Evolutionary conservation across 305 asterid genomes (phyloP).

Genomic region (Fraxinus greggii): DNA sequence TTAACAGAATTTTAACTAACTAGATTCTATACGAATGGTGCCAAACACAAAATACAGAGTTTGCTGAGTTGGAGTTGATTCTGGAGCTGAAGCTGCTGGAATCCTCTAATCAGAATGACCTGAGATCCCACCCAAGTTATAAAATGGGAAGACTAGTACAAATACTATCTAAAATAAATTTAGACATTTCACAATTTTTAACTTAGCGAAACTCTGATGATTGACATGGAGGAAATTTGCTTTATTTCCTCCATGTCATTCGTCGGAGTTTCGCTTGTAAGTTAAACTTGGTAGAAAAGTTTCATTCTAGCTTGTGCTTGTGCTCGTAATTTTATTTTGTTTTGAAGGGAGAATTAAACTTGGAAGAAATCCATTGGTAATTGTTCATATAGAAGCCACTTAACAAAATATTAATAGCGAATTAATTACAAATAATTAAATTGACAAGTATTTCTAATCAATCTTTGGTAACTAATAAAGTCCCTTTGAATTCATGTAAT

Average conservation of each 20-base stretch:
- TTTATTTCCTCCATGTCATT: constrained; percentile 13
- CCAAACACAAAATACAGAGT: no score
- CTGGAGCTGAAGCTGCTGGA: no score
- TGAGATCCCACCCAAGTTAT: no score
- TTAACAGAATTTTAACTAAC: no score
- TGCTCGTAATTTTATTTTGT: neutral
- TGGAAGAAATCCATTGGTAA: neutral
- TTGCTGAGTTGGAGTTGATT: no score
- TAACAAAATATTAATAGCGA: neutral
- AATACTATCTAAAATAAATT: neutral
- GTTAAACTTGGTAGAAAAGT: neutral
- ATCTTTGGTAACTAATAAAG: neutral
- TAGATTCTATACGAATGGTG: no score
- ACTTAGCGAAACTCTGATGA: constrained; percentile 17
- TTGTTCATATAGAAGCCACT: neutral
- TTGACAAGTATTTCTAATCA: neutral
- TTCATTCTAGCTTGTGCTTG: no score
- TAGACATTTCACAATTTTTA: neutral
- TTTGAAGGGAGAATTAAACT: neutral
- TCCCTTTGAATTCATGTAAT: neutral
- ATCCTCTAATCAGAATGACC: no score
- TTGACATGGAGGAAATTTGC: constrained; percentile 12
- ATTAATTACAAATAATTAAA: neutral
- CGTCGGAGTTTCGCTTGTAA: constrained; percentile 17
- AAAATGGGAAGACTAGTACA: neutral